These are phyloP conservation scores for Actinomucor elegans DNA, from an alignment of 371 early-diverging fungal genomes.

Conservation along the genomic window DNA sequence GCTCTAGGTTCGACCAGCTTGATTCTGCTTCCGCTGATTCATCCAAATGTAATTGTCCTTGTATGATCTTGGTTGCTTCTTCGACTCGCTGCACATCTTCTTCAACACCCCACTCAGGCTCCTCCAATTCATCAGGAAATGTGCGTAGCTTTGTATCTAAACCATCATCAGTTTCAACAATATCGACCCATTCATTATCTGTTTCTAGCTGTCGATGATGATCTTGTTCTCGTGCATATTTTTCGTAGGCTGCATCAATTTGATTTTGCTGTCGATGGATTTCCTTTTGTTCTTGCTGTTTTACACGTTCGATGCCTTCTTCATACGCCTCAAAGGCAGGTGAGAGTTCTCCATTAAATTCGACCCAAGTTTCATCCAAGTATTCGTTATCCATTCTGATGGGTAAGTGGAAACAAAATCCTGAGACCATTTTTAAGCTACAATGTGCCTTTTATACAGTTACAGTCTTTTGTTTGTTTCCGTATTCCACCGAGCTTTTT, in stretches of 20 bases:
- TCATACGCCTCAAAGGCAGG: neutral
- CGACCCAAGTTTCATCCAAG: neutral
- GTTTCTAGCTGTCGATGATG: too few relatives aligned
- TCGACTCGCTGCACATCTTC: slow-evolving; percentile 9
- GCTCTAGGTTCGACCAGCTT: neutral
- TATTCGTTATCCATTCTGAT: neutral
- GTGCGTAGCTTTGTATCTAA: neutral
- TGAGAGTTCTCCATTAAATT: neutral
- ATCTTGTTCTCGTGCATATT: too few relatives aligned
- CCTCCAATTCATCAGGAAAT: slow-evolving; percentile 9
- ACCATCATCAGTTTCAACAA: neutral
- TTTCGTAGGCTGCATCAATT: too few relatives aligned
- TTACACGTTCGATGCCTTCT: neutral
- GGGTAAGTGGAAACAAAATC: neutral
- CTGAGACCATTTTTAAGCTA: too few relatives aligned
- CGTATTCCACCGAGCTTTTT: too few relatives aligned
- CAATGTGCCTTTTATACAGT: too few relatives aligned
- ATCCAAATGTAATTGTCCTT: neutral
- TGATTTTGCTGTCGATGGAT: too few relatives aligned
- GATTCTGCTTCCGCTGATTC: neutral
- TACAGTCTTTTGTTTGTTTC: too few relatives aligned
- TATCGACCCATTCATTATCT: neutral
- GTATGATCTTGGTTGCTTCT: neutral
- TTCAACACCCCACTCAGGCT: slow-evolving; percentile 19
- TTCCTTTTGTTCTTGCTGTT: neutral